Conservation (phyloP, 176 grass and related monocot species). For the Carex parvula region DNA sequence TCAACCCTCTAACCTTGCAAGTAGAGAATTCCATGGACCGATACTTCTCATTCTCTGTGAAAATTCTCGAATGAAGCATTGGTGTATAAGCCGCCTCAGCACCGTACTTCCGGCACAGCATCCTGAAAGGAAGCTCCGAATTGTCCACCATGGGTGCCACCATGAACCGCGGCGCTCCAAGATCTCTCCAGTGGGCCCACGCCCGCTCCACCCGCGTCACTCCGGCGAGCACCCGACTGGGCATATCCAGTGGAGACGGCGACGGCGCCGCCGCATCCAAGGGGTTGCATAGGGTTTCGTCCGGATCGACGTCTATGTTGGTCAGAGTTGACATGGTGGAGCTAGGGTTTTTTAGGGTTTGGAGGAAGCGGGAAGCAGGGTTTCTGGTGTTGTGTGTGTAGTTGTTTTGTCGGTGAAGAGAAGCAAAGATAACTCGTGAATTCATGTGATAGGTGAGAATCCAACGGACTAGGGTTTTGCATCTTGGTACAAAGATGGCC, state of each 20-base stretch:
- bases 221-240: slow-evolving; percentile 23
- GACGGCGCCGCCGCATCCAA: slow-evolving; percentile 8
- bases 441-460: slow-evolving; percentile 12
- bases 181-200: slow-evolving; percentile 82
- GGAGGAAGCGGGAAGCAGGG: slow-evolving; percentile 25
- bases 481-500: background rate
- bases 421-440: slow-evolving; percentile 12
- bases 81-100: slow-evolving; percentile 84
- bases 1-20: slow-evolving; percentile 44
- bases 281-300: slow-evolving; percentile 16
- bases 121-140: slow-evolving; percentile 92
- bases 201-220: slow-evolving; percentile 56
- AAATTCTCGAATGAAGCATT: slow-evolving; percentile 97
- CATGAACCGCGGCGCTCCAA: slow-evolving; percentile 52
- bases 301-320: background rate
- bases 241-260: slow-evolving; percentile 9
- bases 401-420: slow-evolving; percentile 15
- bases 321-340: slow-evolving; percentile 37
- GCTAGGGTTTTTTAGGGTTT: slow-evolving; percentile 55
- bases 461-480: background rate
- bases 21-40: slow-evolving; percentile 88
- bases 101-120: slow-evolving; percentile 91
- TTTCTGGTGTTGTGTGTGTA: slow-evolving; percentile 7
- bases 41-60: slow-evolving; percentile 97
- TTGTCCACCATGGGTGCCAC: slow-evolving; percentile 99